Percentiles rank a stretch among this genome's conserved stretches.
Conservation (phyloP, 208 protist genomes). For the Crithidia sp. region DNA sequence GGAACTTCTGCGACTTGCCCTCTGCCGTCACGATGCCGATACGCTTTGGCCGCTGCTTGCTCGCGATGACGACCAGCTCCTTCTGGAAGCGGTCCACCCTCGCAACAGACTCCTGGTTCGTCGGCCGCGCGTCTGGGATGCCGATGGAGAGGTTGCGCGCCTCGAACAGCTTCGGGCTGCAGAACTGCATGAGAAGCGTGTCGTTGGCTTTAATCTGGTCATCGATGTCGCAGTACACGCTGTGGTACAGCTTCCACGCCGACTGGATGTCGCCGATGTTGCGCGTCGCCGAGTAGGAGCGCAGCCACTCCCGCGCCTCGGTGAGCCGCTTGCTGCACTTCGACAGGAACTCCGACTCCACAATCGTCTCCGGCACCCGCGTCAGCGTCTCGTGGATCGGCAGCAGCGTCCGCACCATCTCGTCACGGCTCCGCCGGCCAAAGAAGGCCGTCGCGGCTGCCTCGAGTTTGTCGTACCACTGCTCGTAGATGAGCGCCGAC, state of each 20-base stretch:
- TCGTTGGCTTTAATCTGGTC: conserved; percentile 68
- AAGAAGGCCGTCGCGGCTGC: conserved; percentile 96
- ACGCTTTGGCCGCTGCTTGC: conserved; percentile 99
- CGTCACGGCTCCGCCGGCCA: conserved; percentile 82
- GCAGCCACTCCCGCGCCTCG: conserved; percentile 76
- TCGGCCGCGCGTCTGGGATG: conserved; percentile 89
- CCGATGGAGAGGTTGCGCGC: conserved; percentile 75
- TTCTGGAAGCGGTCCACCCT: conserved; percentile 93
- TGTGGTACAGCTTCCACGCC: conserved; percentile 88
- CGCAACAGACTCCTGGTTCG: conserved; percentile 76
- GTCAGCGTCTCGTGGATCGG: conserved; percentile 96
- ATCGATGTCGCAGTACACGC: conserved; percentile 79
- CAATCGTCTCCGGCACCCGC: conserved; percentile 88
- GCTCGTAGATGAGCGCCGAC: conserved; percentile 96
- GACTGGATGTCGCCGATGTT: conserved; percentile 80
- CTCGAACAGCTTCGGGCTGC: conserved; percentile 85
- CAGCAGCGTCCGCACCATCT: conserved; percentile 90
- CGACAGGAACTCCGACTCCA: conserved; percentile 95
- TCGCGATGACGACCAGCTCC: conserved; percentile 95
- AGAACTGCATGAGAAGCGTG: conserved; percentile 70
- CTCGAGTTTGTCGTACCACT: conserved; percentile 96
- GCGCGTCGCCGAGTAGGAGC: conserved; percentile 55
- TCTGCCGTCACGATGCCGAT: conserved; percentile 95
- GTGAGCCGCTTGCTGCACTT: conserved; percentile 66
- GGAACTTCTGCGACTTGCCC: conserved; percentile 96